These are phyloP conservation scores for Leishmania amazonensis DNA, from an alignment of 208 protist species.

Conservation along the genomic window DNA sequence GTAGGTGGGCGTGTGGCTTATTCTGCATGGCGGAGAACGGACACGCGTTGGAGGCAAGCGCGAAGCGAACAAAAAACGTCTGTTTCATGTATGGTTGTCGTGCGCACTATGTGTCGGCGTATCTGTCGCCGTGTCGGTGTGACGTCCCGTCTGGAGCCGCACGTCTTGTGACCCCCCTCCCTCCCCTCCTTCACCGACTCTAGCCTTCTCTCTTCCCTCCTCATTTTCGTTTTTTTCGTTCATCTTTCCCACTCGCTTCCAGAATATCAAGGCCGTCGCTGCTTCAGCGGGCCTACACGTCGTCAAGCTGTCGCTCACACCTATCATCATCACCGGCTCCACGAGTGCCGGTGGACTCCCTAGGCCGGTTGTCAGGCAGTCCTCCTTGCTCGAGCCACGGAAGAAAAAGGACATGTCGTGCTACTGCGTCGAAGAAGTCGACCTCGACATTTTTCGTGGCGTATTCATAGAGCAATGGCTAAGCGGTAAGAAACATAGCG, in stretches of 20 bases:
- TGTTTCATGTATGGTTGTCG: neutral
- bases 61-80: too few relatives aligned
- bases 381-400: conserved; percentile 38
- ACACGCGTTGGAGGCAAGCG: neutral
- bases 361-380: conserved; percentile 14
- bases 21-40: neutral
- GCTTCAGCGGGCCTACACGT: conserved; percentile 7
- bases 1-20: too few relatives aligned
- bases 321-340: conserved; percentile 28
- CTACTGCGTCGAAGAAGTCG: conserved; percentile 42
- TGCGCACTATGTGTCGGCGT: neutral
- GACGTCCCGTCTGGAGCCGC: neutral
- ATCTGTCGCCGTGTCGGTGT: neutral
- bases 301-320: conserved; percentile 30
- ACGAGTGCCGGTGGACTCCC: conserved; percentile 12
- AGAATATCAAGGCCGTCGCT: conserved; percentile 2
- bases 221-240: neutral
- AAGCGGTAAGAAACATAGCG: conserved; percentile 25
- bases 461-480: conserved; percentile 55
- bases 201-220: neutral
- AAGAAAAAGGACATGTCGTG: conserved; percentile 39
- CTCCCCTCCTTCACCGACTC: neutral
- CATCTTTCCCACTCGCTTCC: neutral
- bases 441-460: conserved; percentile 48
- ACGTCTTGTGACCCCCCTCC: neutral